A percentile compares a stretch with the other conserved stretches of the same genome.
Evolutionary conservation across 495 filamentous ascomycete species (phyloP).

Genomic region (Xanthoparmelia taractica): DNA sequence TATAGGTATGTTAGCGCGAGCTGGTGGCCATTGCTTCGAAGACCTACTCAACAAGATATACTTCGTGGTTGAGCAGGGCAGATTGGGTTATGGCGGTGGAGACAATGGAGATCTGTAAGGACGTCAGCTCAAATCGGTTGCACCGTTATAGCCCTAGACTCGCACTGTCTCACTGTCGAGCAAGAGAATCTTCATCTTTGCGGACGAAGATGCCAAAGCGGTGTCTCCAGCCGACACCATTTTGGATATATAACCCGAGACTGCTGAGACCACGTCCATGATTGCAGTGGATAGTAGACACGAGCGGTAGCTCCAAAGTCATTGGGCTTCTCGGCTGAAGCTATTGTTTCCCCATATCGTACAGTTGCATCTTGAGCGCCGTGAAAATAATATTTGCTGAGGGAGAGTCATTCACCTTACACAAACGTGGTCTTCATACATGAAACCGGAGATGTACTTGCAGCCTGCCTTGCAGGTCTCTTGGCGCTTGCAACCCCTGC

Average conservation of each 20-base stretch:
- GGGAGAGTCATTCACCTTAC: background rate
- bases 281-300: conserved; percentile 7
- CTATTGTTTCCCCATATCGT: background rate
- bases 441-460: too few species aligned
- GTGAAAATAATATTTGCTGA: background rate
- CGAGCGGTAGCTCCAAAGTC: background rate
- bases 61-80: conserved; percentile 88
- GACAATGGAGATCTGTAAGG: conserved; percentile 65
- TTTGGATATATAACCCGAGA: conserved; percentile 93
- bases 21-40: background rate
- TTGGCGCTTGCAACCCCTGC: too few species aligned
- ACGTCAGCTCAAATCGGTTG: conserved; percentile 13
- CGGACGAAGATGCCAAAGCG: conserved; percentile 57
- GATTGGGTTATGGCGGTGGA: conserved; percentile 96
- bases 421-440: too few species aligned
- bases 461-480: too few species aligned
- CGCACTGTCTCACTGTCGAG: conserved; percentile 87
- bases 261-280: conserved; percentile 91
- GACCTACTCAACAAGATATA: conserved; percentile 82
- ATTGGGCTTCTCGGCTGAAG: background rate
- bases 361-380: background rate
- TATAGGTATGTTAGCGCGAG: conserved; percentile 20
- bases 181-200: conserved; percentile 98
- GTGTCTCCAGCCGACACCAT: conserved; percentile 86
- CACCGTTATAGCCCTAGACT: conserved; percentile 26